These are phyloP conservation scores for Mycena latifolia DNA, from an alignment of 768 basidiomycete species.

Conservation along the genomic window DNA sequence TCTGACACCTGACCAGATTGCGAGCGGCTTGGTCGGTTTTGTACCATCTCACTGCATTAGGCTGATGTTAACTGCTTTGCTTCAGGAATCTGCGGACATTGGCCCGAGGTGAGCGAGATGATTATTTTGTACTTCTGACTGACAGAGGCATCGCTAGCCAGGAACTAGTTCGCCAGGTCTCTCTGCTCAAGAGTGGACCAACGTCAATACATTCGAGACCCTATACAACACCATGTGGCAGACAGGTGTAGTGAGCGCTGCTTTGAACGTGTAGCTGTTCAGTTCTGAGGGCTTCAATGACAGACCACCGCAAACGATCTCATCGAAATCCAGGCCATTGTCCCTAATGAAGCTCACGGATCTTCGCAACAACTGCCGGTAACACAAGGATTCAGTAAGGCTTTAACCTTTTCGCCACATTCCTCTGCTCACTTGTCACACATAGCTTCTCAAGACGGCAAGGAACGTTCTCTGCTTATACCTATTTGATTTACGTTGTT, in stretches of 20 bases:
- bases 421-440: neutral
- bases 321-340: conserved; percentile 16
- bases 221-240: conserved; percentile 26
- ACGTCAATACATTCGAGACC: conserved; percentile 21
- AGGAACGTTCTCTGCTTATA: neutral
- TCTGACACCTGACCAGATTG: conserved; percentile 18
- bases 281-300: neutral
- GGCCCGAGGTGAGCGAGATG: neutral
- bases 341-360: conserved; percentile 13
- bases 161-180: conserved; percentile 23
- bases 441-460: conserved; percentile 15
- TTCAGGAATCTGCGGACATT: conserved; percentile 23
- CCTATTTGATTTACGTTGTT: neutral
- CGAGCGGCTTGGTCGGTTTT: conserved; percentile 12
- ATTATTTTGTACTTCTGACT: no score
- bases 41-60: neutral
- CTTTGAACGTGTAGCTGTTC: no score
- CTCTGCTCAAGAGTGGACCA: conserved; percentile 21
- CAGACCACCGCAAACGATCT: conserved; percentile 6
- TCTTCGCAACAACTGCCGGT: conserved; percentile 14
- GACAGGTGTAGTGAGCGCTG: conserved; percentile 4
- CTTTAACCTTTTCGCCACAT: neutral
- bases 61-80: conserved; percentile 2
- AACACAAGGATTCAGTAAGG: conserved; percentile 16
- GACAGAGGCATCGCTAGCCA: neutral